Percentiles rank a stretch among this genome's conserved stretches.
Evolutionary conservation across 176 grass and related monocot species (phyloP).

Genomic region (Musa itinerans): DNA sequence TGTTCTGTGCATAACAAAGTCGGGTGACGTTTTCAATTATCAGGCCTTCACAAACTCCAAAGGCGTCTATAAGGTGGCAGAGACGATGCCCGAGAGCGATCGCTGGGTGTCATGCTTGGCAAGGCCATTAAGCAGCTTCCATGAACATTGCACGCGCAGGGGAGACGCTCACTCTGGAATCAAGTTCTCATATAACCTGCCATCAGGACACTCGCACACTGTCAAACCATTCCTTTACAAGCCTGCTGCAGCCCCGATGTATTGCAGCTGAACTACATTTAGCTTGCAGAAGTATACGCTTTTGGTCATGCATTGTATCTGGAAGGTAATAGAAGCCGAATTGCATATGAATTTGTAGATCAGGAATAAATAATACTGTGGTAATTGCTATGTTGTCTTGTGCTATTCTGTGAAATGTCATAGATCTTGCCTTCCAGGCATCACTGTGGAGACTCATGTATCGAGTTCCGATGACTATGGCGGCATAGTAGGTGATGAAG

Average conservation of each 20-base stretch:
- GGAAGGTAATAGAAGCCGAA: too few species aligned
- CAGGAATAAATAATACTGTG: too few species aligned
- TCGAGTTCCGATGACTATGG: too few species aligned
- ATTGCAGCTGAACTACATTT: constrained; percentile 41
- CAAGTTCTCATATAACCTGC: constrained; percentile 73
- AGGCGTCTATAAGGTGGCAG: constrained; percentile 63
- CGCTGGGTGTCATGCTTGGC: constrained; percentile 89
- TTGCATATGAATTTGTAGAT: too few species aligned
- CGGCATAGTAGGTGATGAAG: too few species aligned
- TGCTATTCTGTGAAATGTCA: too few species aligned
- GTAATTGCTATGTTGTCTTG: too few species aligned
- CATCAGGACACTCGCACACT: constrained; percentile 53
- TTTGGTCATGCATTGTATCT: too few species aligned
- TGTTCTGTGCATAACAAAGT: constrained; percentile 91
- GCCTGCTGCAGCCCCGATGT: constrained; percentile 41
- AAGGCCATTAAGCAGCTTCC: constrained; percentile 84
- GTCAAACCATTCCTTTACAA: constrained; percentile 90
- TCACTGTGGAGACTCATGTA: too few species aligned
- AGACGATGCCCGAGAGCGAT: constrained; percentile 88
- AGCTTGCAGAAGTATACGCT: too few species aligned
- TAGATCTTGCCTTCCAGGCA: too few species aligned
- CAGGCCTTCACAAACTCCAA: constrained; percentile 90
- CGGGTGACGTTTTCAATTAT: constrained; percentile 88
- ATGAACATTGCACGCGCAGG: constrained; percentile 55
- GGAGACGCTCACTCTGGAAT: constrained; percentile 73